Percentiles rank a stretch among this genome's conserved stretches.
phyloP scores from a whole-genome alignment of 2,329 filamentous ascomycete species.

The Sporothrix inflata region DNA sequence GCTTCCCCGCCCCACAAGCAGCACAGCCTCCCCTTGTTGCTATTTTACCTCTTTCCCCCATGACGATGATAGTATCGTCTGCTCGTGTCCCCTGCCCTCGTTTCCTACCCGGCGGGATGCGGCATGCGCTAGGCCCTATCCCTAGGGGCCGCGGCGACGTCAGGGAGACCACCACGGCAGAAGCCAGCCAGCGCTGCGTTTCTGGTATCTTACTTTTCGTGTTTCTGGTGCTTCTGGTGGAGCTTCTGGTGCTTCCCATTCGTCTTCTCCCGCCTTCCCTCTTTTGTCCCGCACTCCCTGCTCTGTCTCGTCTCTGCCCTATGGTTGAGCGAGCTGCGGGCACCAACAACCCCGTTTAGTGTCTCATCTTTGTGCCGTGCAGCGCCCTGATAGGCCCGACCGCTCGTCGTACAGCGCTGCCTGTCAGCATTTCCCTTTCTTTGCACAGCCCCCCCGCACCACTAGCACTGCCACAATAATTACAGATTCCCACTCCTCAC shows the following conservation, averaged over 20 bases:
- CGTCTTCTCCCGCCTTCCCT: slow-evolving; percentile 22
- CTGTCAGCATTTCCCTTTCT: slow-evolving; percentile 36
- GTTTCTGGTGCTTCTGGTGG: slow-evolving; percentile 9
- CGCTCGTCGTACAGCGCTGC: slow-evolving; percentile 23
- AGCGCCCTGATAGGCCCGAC: slow-evolving; percentile 30
- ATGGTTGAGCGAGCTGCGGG: not conserved
- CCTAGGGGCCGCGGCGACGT: not conserved
- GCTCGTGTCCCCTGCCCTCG: slow-evolving; percentile 2
- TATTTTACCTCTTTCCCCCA: not conserved
- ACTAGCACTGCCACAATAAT: slow-evolving; percentile 44
- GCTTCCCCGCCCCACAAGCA: not conserved
- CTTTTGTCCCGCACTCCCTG: slow-evolving; percentile 11
- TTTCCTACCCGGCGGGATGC: not conserved
- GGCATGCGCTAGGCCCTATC: slow-evolving; percentile 4
- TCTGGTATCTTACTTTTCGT: not conserved
- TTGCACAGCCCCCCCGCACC: slow-evolving; percentile 49
- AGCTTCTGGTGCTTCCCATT: slow-evolving; percentile 14
- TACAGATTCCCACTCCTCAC: slow-evolving; percentile 35
- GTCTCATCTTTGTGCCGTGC: slow-evolving; percentile 31
- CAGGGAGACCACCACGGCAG: not conserved
- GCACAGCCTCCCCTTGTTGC: slow-evolving; percentile 22
- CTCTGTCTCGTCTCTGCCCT: slow-evolving; percentile 4
- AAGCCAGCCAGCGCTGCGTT: not conserved
- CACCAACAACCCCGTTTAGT: slow-evolving; percentile 17
- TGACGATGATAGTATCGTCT: slow-evolving; percentile 8